Evolutionary conservation across 371 early-diverging fungal species (phyloP).

Genomic region (Saksenaea oblongispora): DNA sequence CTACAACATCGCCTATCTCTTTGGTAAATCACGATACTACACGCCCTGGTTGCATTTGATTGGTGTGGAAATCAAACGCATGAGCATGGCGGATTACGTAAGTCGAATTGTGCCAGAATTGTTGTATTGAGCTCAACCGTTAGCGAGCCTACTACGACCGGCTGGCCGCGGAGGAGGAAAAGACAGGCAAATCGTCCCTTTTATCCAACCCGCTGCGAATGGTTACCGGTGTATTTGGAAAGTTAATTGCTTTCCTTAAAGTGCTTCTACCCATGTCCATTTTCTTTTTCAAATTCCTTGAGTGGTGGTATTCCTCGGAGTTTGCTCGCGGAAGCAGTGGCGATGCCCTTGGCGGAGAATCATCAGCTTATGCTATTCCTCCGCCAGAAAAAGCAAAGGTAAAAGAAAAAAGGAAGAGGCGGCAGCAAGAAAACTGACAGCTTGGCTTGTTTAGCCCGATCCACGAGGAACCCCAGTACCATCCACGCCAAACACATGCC

Average conservation of each 20-base stretch:
- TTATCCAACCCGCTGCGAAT: slow-evolving; percentile 22
- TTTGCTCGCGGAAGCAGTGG: slow-evolving; percentile 48
- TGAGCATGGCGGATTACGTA: slow-evolving; percentile 83
- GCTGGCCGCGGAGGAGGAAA: slow-evolving; percentile 11
- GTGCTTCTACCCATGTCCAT: slow-evolving; percentile 84
- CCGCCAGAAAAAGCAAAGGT: slow-evolving; percentile 71
- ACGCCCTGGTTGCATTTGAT: slow-evolving; percentile 80
- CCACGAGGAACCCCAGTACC: slow-evolving; percentile 79
- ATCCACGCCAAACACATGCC: slow-evolving; percentile 70
- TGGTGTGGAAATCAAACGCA: slow-evolving; percentile 75
- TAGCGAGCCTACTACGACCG: slow-evolving; percentile 48
- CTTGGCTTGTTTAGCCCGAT: slow-evolving; percentile 56
- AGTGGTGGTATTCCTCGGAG: slow-evolving; percentile 94
- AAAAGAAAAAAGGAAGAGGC: background rate
- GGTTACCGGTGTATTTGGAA: slow-evolving; percentile 38
- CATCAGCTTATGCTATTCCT: slow-evolving; percentile 35
- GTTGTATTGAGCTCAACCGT: background rate
- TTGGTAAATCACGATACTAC: slow-evolving; percentile 76
- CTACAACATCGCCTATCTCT: slow-evolving; percentile 82
- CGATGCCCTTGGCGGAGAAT: slow-evolving; percentile 34
- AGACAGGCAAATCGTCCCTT: slow-evolving; percentile 11
- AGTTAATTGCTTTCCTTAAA: slow-evolving; percentile 72
- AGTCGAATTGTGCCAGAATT: slow-evolving; percentile 22
- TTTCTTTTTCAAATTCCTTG: slow-evolving; percentile 90
- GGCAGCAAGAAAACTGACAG: background rate